A percentile compares a stretch with the other conserved stretches of the same genome.
phyloP scores from a whole-genome alignment of 1,139 yeast species.

The Scheffersomyces insectosa region DNA sequence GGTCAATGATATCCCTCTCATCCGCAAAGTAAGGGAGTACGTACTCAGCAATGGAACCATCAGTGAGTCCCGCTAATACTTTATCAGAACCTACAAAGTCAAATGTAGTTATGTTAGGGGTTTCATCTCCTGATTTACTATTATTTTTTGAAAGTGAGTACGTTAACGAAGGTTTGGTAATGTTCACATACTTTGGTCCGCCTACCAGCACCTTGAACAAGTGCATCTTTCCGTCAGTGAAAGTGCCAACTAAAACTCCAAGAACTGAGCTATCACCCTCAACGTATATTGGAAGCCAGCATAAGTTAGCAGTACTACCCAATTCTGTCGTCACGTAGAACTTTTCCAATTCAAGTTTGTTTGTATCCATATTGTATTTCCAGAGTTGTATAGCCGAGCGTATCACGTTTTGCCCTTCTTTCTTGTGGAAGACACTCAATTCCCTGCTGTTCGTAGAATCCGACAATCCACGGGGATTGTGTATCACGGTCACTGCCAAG shows the following conservation, averaged over 20 bases:
- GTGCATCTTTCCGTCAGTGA: slow-evolving; percentile 65
- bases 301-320: slow-evolving; percentile 57
- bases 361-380: slow-evolving; percentile 33
- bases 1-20: slow-evolving; percentile 10
- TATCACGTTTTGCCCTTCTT: slow-evolving; percentile 13
- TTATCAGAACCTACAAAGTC: slow-evolving; percentile 54
- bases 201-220: slow-evolving; percentile 41
- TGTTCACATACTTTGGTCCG: slow-evolving; percentile 20
- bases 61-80: slow-evolving; percentile 61
- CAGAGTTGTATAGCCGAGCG: slow-evolving; percentile 50
- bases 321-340: slow-evolving; percentile 39
- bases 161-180: slow-evolving; percentile 28
- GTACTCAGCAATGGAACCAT: slow-evolving; percentile 71
- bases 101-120: slow-evolving; percentile 35
- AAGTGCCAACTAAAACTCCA: slow-evolving; percentile 53
- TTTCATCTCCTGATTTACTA: neutral
- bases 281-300: slow-evolving; percentile 47
- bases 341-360: slow-evolving; percentile 26
- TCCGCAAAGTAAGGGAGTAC: slow-evolving; percentile 32
- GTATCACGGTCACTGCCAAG: slow-evolving; percentile 53
- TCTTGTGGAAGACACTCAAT: slow-evolving; percentile 30
- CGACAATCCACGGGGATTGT: slow-evolving; percentile 28
- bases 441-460: slow-evolving; percentile 28
- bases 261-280: slow-evolving; percentile 25
- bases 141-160: slow-evolving; percentile 12